Evolutionary conservation across 2,329 filamentous ascomycete species (phyloP).

Genomic region (Calonectria crousiana): DNA sequence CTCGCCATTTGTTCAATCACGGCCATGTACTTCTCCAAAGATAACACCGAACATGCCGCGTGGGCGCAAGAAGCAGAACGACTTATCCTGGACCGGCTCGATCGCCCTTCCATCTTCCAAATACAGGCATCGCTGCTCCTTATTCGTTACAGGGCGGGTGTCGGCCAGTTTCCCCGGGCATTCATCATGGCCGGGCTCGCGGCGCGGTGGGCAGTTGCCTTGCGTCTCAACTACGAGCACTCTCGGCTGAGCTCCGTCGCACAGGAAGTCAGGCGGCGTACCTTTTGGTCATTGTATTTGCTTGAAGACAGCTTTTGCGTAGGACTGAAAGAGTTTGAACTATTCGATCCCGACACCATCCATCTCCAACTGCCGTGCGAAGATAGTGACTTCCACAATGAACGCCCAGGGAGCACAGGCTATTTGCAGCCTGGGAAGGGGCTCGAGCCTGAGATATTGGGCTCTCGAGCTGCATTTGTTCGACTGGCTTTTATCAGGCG

Average conservation of each 20-base stretch:
- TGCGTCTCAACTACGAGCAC: conserved; percentile 45
- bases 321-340: conserved; percentile 42
- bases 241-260: conserved; percentile 38
- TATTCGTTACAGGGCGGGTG: conserved; percentile 42
- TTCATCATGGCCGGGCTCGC: conserved; percentile 45
- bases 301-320: conserved; percentile 45
- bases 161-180: conserved; percentile 42
- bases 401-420: conserved; percentile 36
- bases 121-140: conserved; percentile 42
- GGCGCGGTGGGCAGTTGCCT: conserved; percentile 42
- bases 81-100: conserved; percentile 40
- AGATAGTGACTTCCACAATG: conserved; percentile 39
- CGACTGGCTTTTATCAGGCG: conserved; percentile 39
- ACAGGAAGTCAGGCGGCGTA: conserved; percentile 41
- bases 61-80: conserved; percentile 43
- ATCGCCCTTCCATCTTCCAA: conserved; percentile 44
- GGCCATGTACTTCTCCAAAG: conserved; percentile 39
- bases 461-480: conserved; percentile 40
- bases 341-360: conserved; percentile 42
- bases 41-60: conserved; percentile 22
- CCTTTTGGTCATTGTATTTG: conserved; percentile 43
- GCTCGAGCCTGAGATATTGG: conserved; percentile 39
- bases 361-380: conserved; percentile 43
- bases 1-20: conserved; percentile 41
- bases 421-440: conserved; percentile 43